A percentile compares a stretch with the other conserved stretches of the same genome.
These are phyloP conservation scores for Capronia epimyces DNA, from an alignment of 2,329 filamentous ascomycete genomes.

Conservation along the genomic window DNA sequence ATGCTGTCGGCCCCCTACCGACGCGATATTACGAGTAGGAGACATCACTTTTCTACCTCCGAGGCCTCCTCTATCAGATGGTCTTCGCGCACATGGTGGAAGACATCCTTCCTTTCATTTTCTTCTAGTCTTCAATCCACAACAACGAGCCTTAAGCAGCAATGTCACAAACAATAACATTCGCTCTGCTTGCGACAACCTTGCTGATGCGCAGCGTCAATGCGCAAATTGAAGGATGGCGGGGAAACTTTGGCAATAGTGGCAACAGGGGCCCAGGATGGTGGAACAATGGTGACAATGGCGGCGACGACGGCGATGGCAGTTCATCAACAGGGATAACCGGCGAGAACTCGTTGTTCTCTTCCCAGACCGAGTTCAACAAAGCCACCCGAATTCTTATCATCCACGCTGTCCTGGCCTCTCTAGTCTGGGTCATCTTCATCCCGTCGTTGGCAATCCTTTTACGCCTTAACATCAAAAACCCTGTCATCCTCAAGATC, in stretches of 20 bases:
- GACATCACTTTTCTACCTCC: too few relatives aligned
- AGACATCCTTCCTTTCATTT: too few relatives aligned
- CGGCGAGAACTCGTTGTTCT: conserved; percentile 9
- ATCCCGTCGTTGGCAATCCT: conserved; percentile 30
- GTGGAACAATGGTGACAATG: neutral
- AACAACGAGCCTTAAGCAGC: too few relatives aligned
- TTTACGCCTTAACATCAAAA: conserved; percentile 27
- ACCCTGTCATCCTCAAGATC: conserved; percentile 25
- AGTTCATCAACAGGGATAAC: conserved; percentile 1
- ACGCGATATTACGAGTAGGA: too few relatives aligned
- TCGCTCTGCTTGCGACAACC: conserved; percentile 6
- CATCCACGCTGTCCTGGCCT: conserved; percentile 30
- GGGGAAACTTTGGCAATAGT: conserved; percentile 6
- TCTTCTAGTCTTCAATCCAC: too few relatives aligned
- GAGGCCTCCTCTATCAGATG: too few relatives aligned
- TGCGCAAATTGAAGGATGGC: conserved; percentile 9
- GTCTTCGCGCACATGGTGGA: too few relatives aligned
- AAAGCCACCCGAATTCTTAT: conserved; percentile 20
- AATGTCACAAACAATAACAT: conserved; percentile 6
- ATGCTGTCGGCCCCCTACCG: too few relatives aligned
- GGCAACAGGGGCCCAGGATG: conserved; percentile 1
- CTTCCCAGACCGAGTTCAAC: conserved; percentile 13
- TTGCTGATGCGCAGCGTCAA: conserved; percentile 7
- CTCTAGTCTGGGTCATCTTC: conserved; percentile 31
- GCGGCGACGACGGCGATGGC: conserved; percentile 9